phyloP scores from a whole-genome alignment of 805 yeast species.

The Tanozyma kutaoensis region DNA sequence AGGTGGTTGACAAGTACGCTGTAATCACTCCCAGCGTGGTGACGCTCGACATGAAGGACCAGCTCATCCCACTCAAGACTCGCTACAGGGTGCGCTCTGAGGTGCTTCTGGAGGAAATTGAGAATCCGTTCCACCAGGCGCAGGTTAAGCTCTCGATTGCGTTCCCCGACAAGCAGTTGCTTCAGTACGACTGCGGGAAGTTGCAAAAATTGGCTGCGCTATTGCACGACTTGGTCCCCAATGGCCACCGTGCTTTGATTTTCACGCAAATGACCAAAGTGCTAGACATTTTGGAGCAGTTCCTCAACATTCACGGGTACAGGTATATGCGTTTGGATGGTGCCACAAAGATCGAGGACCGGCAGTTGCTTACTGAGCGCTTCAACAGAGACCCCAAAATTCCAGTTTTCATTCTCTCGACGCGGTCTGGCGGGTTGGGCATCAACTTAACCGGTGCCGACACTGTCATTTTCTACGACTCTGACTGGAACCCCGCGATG shows the following conservation, averaged over 20 bases:
- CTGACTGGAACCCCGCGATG: conserved; percentile 99
- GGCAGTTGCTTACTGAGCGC: conserved; percentile 86
- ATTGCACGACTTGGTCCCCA: conserved; percentile 62
- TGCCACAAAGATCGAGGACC: conserved; percentile 92
- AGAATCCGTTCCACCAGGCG: conserved; percentile 54
- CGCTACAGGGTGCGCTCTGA: conserved; percentile 16
- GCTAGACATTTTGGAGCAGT: conserved; percentile 83
- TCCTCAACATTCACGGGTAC: conserved; percentile 87
- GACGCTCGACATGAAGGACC: conserved; percentile 53
- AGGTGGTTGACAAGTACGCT: conserved; percentile 58
- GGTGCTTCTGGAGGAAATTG: too few relatives aligned
- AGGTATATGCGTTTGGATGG: conserved; percentile 94
- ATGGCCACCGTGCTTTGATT: conserved; percentile 88
- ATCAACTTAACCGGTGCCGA: conserved; percentile 97
- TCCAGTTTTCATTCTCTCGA: conserved; percentile 84
- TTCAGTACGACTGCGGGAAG: conserved; percentile 96
- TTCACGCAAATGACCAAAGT: conserved; percentile 98
- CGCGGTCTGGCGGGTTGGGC: conserved; percentile 97
- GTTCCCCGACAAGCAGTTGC: conserved; percentile 85
- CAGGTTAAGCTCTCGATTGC: conserved; percentile 86
- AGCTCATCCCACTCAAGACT: conserved; percentile 28
- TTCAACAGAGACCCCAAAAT: conserved; percentile 79
- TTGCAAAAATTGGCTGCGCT: conserved; percentile 71
- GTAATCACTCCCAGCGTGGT: conserved; percentile 85
- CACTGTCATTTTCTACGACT: conserved; percentile 94